Base-by-base conservation (phyloP, 2,329 filamentous ascomycete genomes). In the Xylariaceae sp. region DNA sequence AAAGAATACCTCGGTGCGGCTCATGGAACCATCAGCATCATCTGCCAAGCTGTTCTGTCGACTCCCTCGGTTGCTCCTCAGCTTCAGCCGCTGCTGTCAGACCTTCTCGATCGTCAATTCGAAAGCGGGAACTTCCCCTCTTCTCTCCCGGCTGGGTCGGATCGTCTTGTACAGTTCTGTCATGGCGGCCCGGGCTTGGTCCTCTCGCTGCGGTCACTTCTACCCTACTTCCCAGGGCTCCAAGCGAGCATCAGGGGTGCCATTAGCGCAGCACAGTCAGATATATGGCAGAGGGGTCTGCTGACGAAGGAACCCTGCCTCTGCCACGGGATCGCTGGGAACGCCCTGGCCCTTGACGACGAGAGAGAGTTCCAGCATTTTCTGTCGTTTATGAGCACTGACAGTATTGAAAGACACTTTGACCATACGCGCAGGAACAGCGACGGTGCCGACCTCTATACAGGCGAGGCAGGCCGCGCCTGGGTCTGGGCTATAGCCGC, bases 21-120 rank as follows among this genome's bases (percentile, higher is more conserved):
- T 0, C 79, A 86, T 49, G 82, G 82, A 6, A 68, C 73, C 10
- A 72, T 84, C 17, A 78, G 81, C 4, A 83, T 83, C 52, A 67
- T 86, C 36, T 77, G 74, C n/a, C 81, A 86, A 53, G 60, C 84
- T 11, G 67, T 83, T 2, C 60, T 72, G 15, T 75, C 76, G 3
- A 67, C 70, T 35, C 70, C 75, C 1, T 56, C 60, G 5, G 65
- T 72, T 41, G 75, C 77, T 1, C 53, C 64, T 2, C 63, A 65
- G 29, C 57, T 84, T 3, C 65, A 72, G 40, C 57, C 58, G 3
- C 64, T 72, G 14, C 51, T 85, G 4, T 61, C 64, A 1, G 63
- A 64, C 8, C 50, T 85, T 9, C 60, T 86, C 3, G 67, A 67
- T 22, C 63, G 73, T 41, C 80, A 86, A 49, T 66, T 64, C 33